A percentile compares a stretch with the other conserved stretches of the same genome.
phyloP scores from a whole-genome alignment of 441 rosid genomes.

The Gossypium davidsonii region DNA sequence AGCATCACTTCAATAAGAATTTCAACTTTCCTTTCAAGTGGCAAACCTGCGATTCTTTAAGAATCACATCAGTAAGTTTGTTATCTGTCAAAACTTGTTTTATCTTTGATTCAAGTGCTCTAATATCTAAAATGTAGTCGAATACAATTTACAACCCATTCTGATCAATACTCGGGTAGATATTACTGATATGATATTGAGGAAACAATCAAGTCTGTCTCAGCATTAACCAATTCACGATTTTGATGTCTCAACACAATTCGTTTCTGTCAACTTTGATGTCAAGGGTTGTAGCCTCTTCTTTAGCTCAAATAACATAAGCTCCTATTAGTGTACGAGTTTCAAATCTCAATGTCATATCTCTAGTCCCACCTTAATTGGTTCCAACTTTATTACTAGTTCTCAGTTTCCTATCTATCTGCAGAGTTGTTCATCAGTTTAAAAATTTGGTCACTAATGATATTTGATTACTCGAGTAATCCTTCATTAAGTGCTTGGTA shows the following conservation, averaged over 20 bases:
- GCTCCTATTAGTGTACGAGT: not conserved
- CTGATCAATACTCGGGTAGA: not conserved
- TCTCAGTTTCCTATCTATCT: not conserved
- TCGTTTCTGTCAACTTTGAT: not conserved
- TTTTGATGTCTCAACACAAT: not conserved
- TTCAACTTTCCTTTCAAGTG: not conserved
- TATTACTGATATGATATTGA: not conserved
- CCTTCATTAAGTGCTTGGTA: not conserved
- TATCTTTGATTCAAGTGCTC: not conserved
- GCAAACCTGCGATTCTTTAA: too few species aligned
- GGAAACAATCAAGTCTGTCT: not conserved
- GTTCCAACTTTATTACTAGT: not conserved
- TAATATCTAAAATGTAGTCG: too few species aligned
- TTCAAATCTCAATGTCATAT: not conserved
- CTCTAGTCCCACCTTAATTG: not conserved
- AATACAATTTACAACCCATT: not conserved
- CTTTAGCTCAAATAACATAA: not conserved
- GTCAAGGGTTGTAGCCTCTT: not conserved
- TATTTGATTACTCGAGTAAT: not conserved
- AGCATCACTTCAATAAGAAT: not conserved
- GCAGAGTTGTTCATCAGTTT: not conserved
- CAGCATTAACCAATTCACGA: too few species aligned
- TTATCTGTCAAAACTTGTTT: not conserved
- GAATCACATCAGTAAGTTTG: not conserved
- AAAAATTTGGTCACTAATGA: not conserved